Base-by-base conservation (phyloP, 1,284 basidiomycete genomes). In the Paramarasmius palmivorus region DNA sequence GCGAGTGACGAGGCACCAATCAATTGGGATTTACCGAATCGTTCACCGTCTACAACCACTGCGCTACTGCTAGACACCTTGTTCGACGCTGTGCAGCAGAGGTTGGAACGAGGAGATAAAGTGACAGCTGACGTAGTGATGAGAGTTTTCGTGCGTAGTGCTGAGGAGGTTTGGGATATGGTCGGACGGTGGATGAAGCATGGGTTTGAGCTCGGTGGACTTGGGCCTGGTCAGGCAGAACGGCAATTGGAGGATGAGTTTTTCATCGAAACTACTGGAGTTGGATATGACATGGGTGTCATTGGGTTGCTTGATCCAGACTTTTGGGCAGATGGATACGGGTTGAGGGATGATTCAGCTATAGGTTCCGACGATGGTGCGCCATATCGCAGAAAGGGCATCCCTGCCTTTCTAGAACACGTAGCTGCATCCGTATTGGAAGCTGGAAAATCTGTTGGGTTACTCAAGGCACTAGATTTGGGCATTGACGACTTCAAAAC, bases 291-390 rank as follows among this genome's bases (percentile, higher is more conserved):
- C 61, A 68, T 73, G 62, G 74, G 71, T 1, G 62, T 55, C 12
- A 20, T 76, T 44, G 74, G 75, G 2, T 61, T 82, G 57, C 68
- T 84, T 62, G 86, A 82, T 68, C 88, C 81, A 5, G 90, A 93
- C 57, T 93, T 93, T 63, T 94, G 92, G 92, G 74, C 79, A 35
- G 83, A 87, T 34, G 89, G 87, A 0, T 93, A 87, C 66, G 72
- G 75, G 1, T 67, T 90, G 49, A 71, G 83, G 25, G 75, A 76
- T 23, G 71, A 53, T 58, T 67, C 54, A 15, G 59, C 37, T 29
- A 55, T 60, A 3, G 63, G 66, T 10, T 66, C 67, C 34, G 66
- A 62, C 4, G 51, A 50, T 48, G 48, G 59, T 17, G 59, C 55
- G 59, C 69, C 23, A 62, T 60, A n/a, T 61, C 55, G 35, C 49